Evolutionary conservation across 2,329 filamentous ascomycete genomes (phyloP).

Genomic region (Leptographium procerum): DNA sequence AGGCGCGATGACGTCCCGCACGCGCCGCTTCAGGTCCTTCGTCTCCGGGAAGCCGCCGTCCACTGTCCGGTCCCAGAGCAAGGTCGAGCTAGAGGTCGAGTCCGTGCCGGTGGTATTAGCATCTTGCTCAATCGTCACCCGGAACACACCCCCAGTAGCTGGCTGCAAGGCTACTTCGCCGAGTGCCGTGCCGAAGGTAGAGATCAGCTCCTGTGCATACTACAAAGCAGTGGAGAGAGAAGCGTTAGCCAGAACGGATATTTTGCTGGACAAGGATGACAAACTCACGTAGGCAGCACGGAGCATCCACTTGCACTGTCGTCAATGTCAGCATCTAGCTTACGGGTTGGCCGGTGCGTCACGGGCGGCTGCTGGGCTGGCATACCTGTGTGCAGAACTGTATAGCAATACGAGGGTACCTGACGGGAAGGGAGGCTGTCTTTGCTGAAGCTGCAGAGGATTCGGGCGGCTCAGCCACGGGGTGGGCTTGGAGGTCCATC

Average conservation of each 20-base stretch:
- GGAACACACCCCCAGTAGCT: slow-evolving; percentile 72
- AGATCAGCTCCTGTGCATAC: slow-evolving; percentile 92
- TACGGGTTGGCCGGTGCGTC: neutral
- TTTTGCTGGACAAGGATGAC: neutral
- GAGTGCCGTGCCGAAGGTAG: slow-evolving; percentile 73
- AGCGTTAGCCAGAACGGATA: neutral
- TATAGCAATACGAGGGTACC: slow-evolving; percentile 69
- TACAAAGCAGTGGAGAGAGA: too few species aligned
- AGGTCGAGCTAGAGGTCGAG: slow-evolving; percentile 10
- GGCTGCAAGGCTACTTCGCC: slow-evolving; percentile 85
- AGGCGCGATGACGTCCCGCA: slow-evolving; percentile 75
- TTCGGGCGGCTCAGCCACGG: neutral
- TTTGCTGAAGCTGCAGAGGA: neutral
- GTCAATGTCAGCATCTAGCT: neutral
- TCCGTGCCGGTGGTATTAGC: slow-evolving; percentile 14
- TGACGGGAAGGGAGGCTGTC: slow-evolving; percentile 16
- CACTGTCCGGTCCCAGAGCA: slow-evolving; percentile 75
- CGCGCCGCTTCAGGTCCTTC: slow-evolving; percentile 76
- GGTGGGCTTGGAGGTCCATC: neutral
- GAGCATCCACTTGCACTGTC: slow-evolving; percentile 78
- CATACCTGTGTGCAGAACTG: slow-evolving; percentile 63
- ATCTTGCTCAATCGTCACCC: slow-evolving; percentile 34
- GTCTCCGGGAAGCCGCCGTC: slow-evolving; percentile 91
- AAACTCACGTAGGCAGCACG: slow-evolving; percentile 66
- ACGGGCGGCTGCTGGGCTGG: neutral